Percentiles rank a stretch among this genome's conserved stretches.
Evolutionary conservation across 1,139 yeast species (phyloP).

Genomic region (Yamadazyma siamensis): DNA sequence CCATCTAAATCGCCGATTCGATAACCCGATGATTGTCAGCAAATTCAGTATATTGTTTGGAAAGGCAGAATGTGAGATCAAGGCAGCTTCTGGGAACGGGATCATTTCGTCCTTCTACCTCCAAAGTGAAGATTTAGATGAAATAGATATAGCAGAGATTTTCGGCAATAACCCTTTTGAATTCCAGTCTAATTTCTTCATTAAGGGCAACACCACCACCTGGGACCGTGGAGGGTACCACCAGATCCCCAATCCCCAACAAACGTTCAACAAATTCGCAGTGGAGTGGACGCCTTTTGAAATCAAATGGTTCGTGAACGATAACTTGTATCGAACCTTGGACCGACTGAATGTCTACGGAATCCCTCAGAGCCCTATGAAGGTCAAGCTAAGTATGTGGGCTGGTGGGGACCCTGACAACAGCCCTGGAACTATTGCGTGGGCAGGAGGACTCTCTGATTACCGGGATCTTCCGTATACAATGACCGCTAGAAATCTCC

Average conservation of each 20-base stretch:
- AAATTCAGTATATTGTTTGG: slow-evolving; percentile 40
- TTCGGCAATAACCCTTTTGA: slow-evolving; percentile 37
- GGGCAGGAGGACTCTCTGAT: slow-evolving; percentile 43
- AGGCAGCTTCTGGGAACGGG: slow-evolving; percentile 38
- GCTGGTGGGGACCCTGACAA: slow-evolving; percentile 40
- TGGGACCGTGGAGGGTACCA: slow-evolving; percentile 42
- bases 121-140: slow-evolving; percentile 48
- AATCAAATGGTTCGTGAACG: slow-evolving; percentile 33
- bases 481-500: slow-evolving; percentile 29
- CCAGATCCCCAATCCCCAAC: slow-evolving; percentile 18
- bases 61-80: slow-evolving; percentile 37
- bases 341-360: slow-evolving; percentile 21
- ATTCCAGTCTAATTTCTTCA: slow-evolving; percentile 42
- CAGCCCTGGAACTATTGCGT: slow-evolving; percentile 33
- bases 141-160: slow-evolving; percentile 43
- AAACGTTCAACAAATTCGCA: slow-evolving; percentile 25
- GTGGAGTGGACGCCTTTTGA: slow-evolving; percentile 37
- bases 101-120: slow-evolving; percentile 43
- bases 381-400: slow-evolving; percentile 38
- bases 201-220: slow-evolving; percentile 41
- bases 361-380: slow-evolving; percentile 38
- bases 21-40: slow-evolving; percentile 38
- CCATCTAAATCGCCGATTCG: slow-evolving; percentile 25
- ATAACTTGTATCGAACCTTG: slow-evolving; percentile 23
- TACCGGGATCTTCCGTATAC: slow-evolving; percentile 32